phyloP scores from a whole-genome alignment of 176 grass and related monocot species.

The Tuctoria greenei region DNA sequence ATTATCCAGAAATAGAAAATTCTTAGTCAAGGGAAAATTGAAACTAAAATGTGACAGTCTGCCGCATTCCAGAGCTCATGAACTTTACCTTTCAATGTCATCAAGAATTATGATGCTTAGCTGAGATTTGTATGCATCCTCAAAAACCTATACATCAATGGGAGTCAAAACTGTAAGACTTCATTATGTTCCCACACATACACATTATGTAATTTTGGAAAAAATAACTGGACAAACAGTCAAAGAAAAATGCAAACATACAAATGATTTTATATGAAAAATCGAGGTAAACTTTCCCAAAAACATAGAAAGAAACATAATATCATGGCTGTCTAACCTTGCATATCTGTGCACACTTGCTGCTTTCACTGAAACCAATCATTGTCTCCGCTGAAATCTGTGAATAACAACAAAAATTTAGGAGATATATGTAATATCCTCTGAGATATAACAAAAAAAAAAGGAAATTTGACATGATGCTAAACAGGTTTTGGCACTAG shows the following conservation, averaged over 20 bases:
- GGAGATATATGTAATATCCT: neutral
- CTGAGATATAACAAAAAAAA: neutral
- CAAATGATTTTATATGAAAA: neutral
- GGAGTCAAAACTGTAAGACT: neutral
- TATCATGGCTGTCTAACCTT: slow-evolving; percentile 50
- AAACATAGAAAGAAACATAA: neutral
- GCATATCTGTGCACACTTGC: slow-evolving; percentile 84
- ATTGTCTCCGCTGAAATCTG: slow-evolving; percentile 92
- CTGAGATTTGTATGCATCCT: slow-evolving; percentile 98
- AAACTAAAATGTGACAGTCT: slow-evolving; percentile 1
- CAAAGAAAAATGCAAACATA: neutral
- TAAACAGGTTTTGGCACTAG: neutral
- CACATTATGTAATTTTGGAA: neutral
- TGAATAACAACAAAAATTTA: slow-evolving; percentile 10
- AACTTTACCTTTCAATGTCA: slow-evolving; percentile 69
- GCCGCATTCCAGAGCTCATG: neutral
- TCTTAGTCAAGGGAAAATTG: neutral
- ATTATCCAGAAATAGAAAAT: slow-evolving; percentile 18
- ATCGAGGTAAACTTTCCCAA: neutral
- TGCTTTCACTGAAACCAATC: slow-evolving; percentile 85
- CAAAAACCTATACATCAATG: slow-evolving; percentile 68
- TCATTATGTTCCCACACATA: neutral
- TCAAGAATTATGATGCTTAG: slow-evolving; percentile 98
- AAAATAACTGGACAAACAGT: neutral
- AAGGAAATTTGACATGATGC: neutral